phyloP scores from a whole-genome alignment of 2,329 filamentous ascomycete species.

The Trichoderma sp. region DNA sequence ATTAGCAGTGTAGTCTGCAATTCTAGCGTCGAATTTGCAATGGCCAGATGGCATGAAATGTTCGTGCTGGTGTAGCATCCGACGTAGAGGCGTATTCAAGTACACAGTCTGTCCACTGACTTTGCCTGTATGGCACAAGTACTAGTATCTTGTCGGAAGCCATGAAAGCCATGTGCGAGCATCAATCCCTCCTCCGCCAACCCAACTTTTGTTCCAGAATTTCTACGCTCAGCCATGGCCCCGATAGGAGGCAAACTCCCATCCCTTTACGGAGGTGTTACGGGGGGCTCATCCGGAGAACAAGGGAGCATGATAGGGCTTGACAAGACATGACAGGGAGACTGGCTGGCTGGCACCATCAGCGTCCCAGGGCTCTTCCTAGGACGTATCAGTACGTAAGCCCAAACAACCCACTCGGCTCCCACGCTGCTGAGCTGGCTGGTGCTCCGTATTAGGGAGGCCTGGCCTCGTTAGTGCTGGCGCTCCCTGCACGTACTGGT shows the following conservation, averaged over 20 bases:
- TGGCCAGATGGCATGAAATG: background rate
- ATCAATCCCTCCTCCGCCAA: background rate
- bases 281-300: background rate
- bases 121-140: background rate
- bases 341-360: conserved; percentile 12
- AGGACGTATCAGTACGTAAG: conserved; percentile 17
- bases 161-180: background rate
- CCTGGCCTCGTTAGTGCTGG: conserved; percentile 10
- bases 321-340: conserved; percentile 1
- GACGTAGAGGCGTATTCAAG: background rate
- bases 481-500: conserved; percentile 8
- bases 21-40: background rate
- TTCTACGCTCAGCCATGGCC: background rate
- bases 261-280: conserved; percentile 12
- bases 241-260: conserved; percentile 10
- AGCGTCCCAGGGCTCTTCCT: background rate
- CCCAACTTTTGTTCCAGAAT: conserved; percentile 2
- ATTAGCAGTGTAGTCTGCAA: background rate
- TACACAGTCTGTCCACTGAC: background rate
- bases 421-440: conserved; percentile 21
- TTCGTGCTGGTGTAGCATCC: background rate
- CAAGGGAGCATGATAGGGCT: conserved; percentile 13
- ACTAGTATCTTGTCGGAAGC: background rate
- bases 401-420: conserved; percentile 13
- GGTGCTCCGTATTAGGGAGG: background rate